Conservation (phyloP, 75 land plant species). For the Cunninghamia lanceolata region DNA sequence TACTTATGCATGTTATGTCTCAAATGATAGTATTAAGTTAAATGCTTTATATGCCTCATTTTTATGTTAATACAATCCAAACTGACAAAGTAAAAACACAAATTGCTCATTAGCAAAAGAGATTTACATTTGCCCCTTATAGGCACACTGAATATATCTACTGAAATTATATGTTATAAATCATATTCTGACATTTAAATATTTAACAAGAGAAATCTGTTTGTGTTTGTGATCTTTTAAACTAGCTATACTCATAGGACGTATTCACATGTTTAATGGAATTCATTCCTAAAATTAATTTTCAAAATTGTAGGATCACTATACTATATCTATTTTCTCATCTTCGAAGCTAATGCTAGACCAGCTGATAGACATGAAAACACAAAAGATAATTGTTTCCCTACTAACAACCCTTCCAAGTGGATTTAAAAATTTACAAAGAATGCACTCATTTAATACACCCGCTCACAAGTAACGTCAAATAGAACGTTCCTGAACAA, state of each 20-base stretch:
- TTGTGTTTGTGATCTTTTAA: not conserved
- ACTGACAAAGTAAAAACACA: not conserved
- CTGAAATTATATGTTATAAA: not conserved
- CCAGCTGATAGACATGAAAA: not conserved
- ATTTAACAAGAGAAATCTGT: not conserved
- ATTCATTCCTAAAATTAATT: not conserved
- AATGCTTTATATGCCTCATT: not conserved
- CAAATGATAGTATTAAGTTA: not conserved
- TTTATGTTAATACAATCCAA: not conserved
- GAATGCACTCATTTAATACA: not conserved
- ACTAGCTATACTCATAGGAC: not conserved
- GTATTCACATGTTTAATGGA: not conserved
- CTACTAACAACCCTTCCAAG: slow-evolving; percentile 1
- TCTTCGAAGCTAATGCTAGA: not conserved
- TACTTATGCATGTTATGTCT: no score
- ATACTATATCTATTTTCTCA: not conserved
- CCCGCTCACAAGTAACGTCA: not conserved
- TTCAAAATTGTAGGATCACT: slow-evolving; percentile 2
- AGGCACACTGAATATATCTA: not conserved
- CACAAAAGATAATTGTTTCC: not conserved
- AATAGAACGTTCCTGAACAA: not conserved
- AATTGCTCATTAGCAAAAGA: not conserved
- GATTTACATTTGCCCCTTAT: not conserved
- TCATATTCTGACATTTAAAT: not conserved
- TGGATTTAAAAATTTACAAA: not conserved